Evolutionary conservation across 345 rosid genomes (phyloP).

Genomic region (Lagerstroemia speciosa): DNA sequence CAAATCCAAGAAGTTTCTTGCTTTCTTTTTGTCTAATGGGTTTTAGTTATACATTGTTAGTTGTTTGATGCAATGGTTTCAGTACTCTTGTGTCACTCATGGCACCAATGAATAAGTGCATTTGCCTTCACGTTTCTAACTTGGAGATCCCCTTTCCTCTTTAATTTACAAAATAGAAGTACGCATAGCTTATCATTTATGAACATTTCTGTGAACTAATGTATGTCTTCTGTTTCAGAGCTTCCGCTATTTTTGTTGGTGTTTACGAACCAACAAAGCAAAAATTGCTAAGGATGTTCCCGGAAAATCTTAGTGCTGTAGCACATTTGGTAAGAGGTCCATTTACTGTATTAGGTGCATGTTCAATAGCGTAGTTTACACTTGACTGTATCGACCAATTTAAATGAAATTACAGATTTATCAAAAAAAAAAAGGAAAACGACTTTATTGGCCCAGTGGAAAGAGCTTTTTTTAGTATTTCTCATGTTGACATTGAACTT

Average conservation of each 20-base stretch:
- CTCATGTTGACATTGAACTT: background rate
- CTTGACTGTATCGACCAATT: no score
- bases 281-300: slow-evolving; percentile 62
- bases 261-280: slow-evolving; percentile 92
- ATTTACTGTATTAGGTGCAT: background rate
- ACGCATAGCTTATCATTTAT: background rate
- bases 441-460: no score
- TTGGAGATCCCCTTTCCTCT: background rate
- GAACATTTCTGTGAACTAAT: background rate
- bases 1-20: background rate
- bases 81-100: background rate
- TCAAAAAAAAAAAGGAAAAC: no score
- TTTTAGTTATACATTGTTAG: background rate
- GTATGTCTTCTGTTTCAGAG: slow-evolving; percentile 35
- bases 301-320: slow-evolving; percentile 76
- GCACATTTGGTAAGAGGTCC: slow-evolving; percentile 71
- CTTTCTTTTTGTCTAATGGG: background rate
- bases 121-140: background rate
- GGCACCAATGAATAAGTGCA: background rate
- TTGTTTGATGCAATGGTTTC: background rate
- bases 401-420: no score
- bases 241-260: slow-evolving; percentile 92
- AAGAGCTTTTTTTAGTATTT: background rate
- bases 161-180: background rate
- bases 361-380: background rate